Evolutionary conservation across 192 early-diverging fungal genomes (phyloP).

Genomic region (Coemansia sp.): DNA sequence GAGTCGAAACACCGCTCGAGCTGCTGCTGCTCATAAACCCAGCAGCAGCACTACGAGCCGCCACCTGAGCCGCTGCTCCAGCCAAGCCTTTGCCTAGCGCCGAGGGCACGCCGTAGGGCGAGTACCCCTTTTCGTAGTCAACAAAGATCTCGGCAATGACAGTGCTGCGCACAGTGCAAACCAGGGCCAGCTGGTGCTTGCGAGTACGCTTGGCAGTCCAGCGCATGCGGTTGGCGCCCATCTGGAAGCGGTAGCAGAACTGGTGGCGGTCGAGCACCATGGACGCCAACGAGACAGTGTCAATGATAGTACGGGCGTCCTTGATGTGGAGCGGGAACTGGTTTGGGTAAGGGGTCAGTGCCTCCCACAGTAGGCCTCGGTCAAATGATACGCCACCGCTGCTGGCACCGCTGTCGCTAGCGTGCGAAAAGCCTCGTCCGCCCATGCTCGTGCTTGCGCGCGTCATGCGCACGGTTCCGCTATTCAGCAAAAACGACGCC

Average conservation of each 20-base stretch:
- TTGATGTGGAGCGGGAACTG: conserved; percentile 54
- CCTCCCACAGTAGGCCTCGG: conserved; percentile 45
- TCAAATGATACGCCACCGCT: conserved; percentile 16
- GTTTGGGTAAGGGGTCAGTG: conserved; percentile 47
- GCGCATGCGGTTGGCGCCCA: conserved; percentile 41
- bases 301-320: conserved; percentile 38
- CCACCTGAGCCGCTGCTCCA: neutral
- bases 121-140: conserved; percentile 49
- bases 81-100: neutral
- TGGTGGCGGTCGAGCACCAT: conserved; percentile 51
- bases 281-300: conserved; percentile 41
- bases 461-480: conserved; percentile 35
- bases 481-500: conserved; percentile 27
- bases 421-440: neutral
- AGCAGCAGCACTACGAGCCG: neutral
- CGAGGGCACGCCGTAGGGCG: conserved; percentile 28
- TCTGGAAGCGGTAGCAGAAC: conserved; percentile 53
- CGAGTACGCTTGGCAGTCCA: conserved; percentile 42
- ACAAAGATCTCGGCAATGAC: conserved; percentile 50
- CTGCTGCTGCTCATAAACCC: conserved; percentile 11
- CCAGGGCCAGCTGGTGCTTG: conserved; percentile 43
- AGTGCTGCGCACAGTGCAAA: conserved; percentile 40
- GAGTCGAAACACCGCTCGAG: conserved; percentile 27
- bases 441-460: conserved; percentile 37
- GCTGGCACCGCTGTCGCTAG: conserved; percentile 1